These are phyloP conservation scores for Fusarium citri DNA, from an alignment of 2,329 filamentous ascomycete species.

Conservation along the genomic window DNA sequence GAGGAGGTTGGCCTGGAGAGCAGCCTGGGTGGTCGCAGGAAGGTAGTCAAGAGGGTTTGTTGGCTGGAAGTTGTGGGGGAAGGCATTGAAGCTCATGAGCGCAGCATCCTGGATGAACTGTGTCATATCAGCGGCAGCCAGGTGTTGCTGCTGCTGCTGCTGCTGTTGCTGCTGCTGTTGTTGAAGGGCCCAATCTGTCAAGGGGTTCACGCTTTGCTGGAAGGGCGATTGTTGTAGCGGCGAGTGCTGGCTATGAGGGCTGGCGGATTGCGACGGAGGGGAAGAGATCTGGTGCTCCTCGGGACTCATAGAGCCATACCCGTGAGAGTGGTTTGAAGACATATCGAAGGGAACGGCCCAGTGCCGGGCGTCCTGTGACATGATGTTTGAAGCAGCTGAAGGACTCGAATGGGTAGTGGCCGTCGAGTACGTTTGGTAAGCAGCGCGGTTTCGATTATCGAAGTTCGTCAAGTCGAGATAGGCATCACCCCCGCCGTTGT, in stretches of 20 bases:
- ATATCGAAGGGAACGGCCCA: constrained; percentile 68
- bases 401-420: constrained; percentile 50
- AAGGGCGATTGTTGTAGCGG: constrained; percentile 66
- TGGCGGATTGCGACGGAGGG: constrained; percentile 63
- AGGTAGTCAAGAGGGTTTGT: constrained; percentile 70
- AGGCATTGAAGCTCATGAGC: constrained; percentile 67
- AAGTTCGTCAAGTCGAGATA: constrained; percentile 69
- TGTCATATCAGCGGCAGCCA: constrained; percentile 60
- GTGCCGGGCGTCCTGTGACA: constrained; percentile 52
- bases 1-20: constrained; percentile 71
- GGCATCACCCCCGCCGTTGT: constrained; percentile 66
- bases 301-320: constrained; percentile 62
- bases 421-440: constrained; percentile 49
- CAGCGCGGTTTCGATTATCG: constrained; percentile 68
- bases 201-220: constrained; percentile 61
- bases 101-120: constrained; percentile 68
- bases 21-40: constrained; percentile 71
- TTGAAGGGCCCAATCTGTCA: constrained; percentile 72
- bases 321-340: constrained; percentile 56
- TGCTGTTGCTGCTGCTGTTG: constrained; percentile 58
- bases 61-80: constrained; percentile 64
- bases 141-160: constrained; percentile 46
- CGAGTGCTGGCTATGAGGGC: constrained; percentile 63
- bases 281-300: constrained; percentile 61
- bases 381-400: constrained; percentile 50